Evolutionary conservation across 345 rosid genomes (phyloP).

Genomic region (Bruguiera gymnorhiza): DNA sequence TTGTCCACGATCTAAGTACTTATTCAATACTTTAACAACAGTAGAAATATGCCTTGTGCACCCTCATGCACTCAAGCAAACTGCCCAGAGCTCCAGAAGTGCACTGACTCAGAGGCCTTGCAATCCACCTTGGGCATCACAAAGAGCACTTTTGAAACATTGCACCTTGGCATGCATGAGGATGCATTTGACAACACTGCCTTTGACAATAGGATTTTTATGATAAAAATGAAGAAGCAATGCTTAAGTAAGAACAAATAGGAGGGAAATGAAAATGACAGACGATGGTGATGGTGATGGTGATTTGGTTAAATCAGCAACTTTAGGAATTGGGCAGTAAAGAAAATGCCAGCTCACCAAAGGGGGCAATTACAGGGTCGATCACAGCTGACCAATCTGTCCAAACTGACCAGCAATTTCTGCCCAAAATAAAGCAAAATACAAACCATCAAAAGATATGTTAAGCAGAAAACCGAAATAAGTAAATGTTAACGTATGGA

Average conservation of each 20-base stretch:
- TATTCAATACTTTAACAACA: no score
- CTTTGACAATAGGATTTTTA: background rate
- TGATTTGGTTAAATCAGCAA: background rate
- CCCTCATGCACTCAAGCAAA: no score
- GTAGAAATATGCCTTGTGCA: no score
- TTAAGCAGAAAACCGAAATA: background rate
- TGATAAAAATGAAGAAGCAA: background rate
- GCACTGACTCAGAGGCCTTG: no score
- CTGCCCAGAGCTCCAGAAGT: no score
- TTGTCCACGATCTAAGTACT: no score
- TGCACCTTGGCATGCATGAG: no score
- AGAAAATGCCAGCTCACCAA: constrained; percentile 49
- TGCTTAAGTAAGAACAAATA: background rate
- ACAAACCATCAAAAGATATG: background rate
- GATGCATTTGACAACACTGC: background rate
- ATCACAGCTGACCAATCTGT: constrained; percentile 67
- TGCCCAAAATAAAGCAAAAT: constrained; percentile 30
- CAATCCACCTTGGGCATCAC: no score
- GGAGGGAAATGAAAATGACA: background rate
- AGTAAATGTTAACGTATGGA: background rate
- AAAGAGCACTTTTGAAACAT: no score
- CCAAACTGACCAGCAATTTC: constrained; percentile 77
- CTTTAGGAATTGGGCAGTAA: constrained; percentile 7
- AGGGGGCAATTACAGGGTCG: constrained; percentile 61
- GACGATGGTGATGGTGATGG: constrained; percentile 6